Percentiles rank a stretch among this genome's conserved stretches.
phyloP scores from a whole-genome alignment of 2,329 filamentous ascomycete species.

The Penicillium olsonii region DNA sequence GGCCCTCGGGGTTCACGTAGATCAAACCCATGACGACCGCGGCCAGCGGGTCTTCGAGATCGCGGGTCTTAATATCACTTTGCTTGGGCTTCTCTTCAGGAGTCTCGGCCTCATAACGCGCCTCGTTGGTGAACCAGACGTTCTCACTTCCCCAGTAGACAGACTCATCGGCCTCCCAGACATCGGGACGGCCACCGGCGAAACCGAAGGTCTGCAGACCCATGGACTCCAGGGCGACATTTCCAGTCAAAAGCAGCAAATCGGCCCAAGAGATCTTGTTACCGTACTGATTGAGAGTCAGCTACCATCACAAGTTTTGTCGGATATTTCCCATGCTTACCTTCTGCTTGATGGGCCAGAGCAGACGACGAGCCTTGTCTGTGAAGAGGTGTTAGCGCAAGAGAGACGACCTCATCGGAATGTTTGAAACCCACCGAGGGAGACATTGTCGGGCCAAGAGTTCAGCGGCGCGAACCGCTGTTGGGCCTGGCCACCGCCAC shows the following conservation, averaged over 20 bases:
- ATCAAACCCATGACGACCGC: conserved; percentile 76
- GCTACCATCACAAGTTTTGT: not conserved
- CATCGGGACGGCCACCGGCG: conserved; percentile 69
- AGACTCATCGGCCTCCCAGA: conserved; percentile 74
- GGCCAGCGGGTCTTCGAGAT: conserved; percentile 68
- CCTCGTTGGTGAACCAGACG: conserved; percentile 67
- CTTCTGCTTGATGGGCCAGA: conserved; percentile 82
- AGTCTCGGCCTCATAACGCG: conserved; percentile 61
- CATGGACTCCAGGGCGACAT: conserved; percentile 76
- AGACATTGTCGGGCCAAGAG: conserved; percentile 79
- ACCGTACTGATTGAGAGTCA: conserved; percentile 56
- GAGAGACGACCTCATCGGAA: no score
- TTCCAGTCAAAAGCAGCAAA: conserved; percentile 69
- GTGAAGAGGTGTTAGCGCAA: not conserved
- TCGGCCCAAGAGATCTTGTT: conserved; percentile 82
- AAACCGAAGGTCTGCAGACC: conserved; percentile 74
- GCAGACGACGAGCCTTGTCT: conserved; percentile 76
- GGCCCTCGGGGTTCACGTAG: conserved; percentile 80
- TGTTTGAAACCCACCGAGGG: conserved; percentile 42
- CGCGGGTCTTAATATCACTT: conserved; percentile 57
- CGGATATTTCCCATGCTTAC: not conserved
- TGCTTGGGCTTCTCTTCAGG: conserved; percentile 44
- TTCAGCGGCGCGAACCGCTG: conserved; percentile 80
- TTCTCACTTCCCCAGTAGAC: conserved; percentile 76
- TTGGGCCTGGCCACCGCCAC: conserved; percentile 72